phyloP scores from a whole-genome alignment of 371 early-diverging fungal species.

The Mortierella sp. region DNA sequence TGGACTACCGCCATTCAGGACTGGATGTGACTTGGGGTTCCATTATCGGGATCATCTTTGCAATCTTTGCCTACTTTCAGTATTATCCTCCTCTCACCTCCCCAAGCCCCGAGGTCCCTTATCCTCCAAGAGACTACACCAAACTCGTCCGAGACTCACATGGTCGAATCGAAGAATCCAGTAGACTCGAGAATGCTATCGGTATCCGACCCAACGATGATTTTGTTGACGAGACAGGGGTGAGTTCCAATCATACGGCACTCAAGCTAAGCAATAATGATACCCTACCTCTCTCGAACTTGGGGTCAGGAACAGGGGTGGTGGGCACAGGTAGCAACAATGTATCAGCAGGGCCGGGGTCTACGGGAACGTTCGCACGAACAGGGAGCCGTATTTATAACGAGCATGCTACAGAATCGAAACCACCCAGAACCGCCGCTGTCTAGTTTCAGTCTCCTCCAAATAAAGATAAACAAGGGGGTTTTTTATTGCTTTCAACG shows the following conservation, averaged over 20 bases:
- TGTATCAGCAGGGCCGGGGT: neutral
- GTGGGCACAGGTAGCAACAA: neutral
- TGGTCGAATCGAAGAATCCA: neutral
- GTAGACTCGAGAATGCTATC: constrained; percentile 9
- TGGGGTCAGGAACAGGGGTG: neutral
- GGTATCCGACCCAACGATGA: constrained; percentile 12
- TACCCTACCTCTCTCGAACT: neutral
- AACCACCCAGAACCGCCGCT: too few relatives aligned
- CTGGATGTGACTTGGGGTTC: constrained; percentile 74
- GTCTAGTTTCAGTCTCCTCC: too few relatives aligned
- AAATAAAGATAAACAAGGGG: too few relatives aligned
- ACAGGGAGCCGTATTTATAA: too few relatives aligned
- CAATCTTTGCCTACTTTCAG: constrained; percentile 68
- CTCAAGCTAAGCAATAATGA: neutral
- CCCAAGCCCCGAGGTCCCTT: constrained; percentile 6
- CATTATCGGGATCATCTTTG: constrained; percentile 58
- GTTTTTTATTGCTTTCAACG: too few relatives aligned
- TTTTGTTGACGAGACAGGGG: constrained; percentile 10
- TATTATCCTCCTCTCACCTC: constrained; percentile 61
- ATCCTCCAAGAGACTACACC: constrained; percentile 14
- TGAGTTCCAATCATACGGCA: neutral
- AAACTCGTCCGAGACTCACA: neutral
- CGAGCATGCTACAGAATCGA: too few relatives aligned
- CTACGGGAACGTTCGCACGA: neutral
- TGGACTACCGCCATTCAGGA: constrained; percentile 82